Conservation (phyloP, 192 early-diverging fungal species). For the Powellomyces hirtus region DNA sequence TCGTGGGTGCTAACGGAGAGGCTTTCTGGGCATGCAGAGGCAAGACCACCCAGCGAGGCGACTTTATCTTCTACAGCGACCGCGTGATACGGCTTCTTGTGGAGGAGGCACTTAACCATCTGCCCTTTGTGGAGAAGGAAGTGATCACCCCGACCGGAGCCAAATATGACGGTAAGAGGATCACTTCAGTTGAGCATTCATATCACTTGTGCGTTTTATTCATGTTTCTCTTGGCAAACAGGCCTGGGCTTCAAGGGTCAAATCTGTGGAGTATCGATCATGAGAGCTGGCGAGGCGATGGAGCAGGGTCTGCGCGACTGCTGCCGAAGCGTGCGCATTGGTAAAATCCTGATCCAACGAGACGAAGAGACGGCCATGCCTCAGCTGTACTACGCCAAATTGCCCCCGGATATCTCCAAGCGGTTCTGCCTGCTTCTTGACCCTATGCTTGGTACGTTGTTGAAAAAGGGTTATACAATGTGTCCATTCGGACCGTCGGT, state of each 20-base stretch:
- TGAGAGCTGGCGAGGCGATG: constrained; percentile 94
- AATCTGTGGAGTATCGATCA: constrained; percentile 94
- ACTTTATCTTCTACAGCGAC: constrained; percentile 88
- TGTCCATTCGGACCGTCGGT: neutral
- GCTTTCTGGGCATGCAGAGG: constrained; percentile 31
- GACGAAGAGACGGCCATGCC: constrained; percentile 91
- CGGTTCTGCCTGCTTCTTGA: constrained; percentile 81
- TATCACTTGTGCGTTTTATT: too few relatives aligned
- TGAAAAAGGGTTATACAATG: too few relatives aligned
- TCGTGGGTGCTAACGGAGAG: neutral
- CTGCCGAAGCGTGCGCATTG: constrained; percentile 86
- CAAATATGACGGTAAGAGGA: constrained; percentile 13
- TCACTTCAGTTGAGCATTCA: too few relatives aligned
- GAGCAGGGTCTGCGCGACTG: constrained; percentile 82
- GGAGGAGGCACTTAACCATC: constrained; percentile 91
- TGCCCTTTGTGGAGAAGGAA: constrained; percentile 77
- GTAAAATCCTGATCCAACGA: constrained; percentile 94
- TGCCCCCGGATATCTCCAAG: constrained; percentile 80
- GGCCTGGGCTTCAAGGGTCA: constrained; percentile 80
- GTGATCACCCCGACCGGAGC: constrained; percentile 78
- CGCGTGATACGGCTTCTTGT: constrained; percentile 71
- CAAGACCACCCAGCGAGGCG: constrained; percentile 72
- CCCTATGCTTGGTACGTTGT: constrained; percentile 87
- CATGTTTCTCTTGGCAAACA: too few relatives aligned
- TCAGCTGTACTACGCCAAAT: constrained; percentile 86